These are phyloP conservation scores for Vigna angularis DNA, from an alignment of 306 rosid genomes.

Conservation along the genomic window DNA sequence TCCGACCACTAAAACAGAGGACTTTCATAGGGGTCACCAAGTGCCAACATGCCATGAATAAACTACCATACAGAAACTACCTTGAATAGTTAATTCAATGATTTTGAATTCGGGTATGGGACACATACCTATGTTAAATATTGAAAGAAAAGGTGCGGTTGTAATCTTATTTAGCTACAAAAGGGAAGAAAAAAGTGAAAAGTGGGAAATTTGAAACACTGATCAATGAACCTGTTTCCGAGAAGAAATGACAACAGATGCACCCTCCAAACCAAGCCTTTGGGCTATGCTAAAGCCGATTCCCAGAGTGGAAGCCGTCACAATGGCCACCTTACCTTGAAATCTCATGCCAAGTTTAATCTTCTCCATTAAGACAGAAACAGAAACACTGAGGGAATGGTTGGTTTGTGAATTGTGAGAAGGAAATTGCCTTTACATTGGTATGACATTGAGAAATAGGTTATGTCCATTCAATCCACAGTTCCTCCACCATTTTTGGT, in stretches of 20 bases:
- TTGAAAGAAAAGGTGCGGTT: too few species aligned
- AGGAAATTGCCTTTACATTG: neutral
- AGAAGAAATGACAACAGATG: conserved; percentile 86
- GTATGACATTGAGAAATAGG: neutral
- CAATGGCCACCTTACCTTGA: conserved; percentile 77
- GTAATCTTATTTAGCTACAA: neutral
- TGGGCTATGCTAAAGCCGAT: conserved; percentile 83
- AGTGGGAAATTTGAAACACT: conserved; percentile 31
- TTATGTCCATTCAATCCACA: conserved; percentile 4
- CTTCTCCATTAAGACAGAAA: conserved; percentile 51
- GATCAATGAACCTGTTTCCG: conserved; percentile 65
- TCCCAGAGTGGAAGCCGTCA: conserved; percentile 95
- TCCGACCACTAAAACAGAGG: neutral
- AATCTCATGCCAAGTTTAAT: conserved; percentile 58
- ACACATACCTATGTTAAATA: too few species aligned
- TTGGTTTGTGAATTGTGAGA: neutral
- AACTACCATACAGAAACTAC: neutral
- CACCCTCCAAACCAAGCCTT: conserved; percentile 94
- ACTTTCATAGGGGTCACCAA: neutral
- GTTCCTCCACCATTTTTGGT: conserved; percentile 3
- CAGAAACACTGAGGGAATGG: neutral
- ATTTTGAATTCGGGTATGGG: too few species aligned
- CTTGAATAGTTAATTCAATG: too few species aligned
- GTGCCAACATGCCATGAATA: neutral
- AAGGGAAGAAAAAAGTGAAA: neutral